Percentiles rank a stretch among this genome's conserved stretches.
phyloP scores from a whole-genome alignment of 768 basidiomycete genomes.

The Hypholoma sublateritium region DNA sequence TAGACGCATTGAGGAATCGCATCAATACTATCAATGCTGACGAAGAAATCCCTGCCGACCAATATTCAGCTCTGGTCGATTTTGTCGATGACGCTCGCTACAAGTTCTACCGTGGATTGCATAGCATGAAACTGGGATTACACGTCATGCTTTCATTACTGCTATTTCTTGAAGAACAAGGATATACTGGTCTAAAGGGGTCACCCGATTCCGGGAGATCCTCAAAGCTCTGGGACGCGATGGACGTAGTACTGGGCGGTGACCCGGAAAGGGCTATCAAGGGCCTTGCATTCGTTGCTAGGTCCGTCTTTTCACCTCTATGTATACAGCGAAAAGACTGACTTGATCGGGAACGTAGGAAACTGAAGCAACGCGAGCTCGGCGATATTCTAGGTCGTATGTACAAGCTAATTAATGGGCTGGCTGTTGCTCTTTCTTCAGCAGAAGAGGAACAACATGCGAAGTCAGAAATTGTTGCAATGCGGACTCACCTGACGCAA shows the following conservation, averaged over 20 bases:
- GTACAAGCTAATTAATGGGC: slow-evolving; percentile 18
- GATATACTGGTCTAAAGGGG: slow-evolving; percentile 40
- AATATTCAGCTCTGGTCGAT: slow-evolving; percentile 31
- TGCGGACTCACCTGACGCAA: background rate
- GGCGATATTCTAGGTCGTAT: slow-evolving; percentile 38
- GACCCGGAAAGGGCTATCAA: slow-evolving; percentile 42
- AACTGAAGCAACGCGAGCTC: slow-evolving; percentile 36
- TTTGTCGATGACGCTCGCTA: slow-evolving; percentile 37
- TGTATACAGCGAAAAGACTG: background rate
- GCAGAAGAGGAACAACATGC: slow-evolving; percentile 29
- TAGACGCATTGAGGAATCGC: slow-evolving; percentile 12
- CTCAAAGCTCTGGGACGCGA: slow-evolving; percentile 32
- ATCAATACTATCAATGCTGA: background rate
- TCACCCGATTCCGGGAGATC: slow-evolving; percentile 17
- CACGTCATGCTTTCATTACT: slow-evolving; percentile 44
- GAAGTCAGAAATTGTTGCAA: background rate
- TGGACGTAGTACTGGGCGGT: slow-evolving; percentile 46
- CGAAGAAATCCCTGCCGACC: slow-evolving; percentile 4
- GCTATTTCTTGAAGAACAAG: slow-evolving; percentile 40
- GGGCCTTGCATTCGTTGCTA: slow-evolving; percentile 45
- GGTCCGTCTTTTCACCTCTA: slow-evolving; percentile 33
- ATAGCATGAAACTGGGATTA: slow-evolving; percentile 45
- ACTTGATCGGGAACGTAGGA: slow-evolving; percentile 23
- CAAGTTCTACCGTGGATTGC: slow-evolving; percentile 10
- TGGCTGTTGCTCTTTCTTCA: slow-evolving; percentile 24